Conservation (phyloP, 1,284 basidiomycete genomes). For the Erythrobasidium hasegawianum region DNA sequence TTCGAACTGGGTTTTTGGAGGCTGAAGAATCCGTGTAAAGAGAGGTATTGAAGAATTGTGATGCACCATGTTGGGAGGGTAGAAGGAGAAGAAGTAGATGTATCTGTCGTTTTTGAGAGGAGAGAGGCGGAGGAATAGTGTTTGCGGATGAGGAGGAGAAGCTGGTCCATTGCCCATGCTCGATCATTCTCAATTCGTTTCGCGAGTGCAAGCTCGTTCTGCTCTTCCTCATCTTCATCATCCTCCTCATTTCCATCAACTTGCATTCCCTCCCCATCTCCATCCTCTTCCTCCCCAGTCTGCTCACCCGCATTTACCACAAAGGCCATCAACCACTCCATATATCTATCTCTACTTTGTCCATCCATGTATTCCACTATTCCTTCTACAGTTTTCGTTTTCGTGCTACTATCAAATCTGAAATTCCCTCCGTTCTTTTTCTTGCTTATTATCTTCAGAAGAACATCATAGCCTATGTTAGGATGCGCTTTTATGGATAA, state of each 20-base stretch:
- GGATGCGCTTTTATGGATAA: slow-evolving; percentile 71
- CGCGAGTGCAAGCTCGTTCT: slow-evolving; percentile 45
- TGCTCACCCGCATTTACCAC: slow-evolving; percentile 46
- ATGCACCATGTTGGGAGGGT: slow-evolving; percentile 54
- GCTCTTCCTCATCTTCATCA: slow-evolving; percentile 55
- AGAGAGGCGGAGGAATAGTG: slow-evolving; percentile 53
- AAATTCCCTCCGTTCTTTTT: slow-evolving; percentile 59
- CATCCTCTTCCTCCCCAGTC: not conserved
- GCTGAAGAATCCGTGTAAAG: slow-evolving; percentile 74
- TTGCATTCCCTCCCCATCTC: not conserved
- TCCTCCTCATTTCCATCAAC: slow-evolving; percentile 45
- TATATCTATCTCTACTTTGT: slow-evolving; percentile 72
- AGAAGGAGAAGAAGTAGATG: not conserved
- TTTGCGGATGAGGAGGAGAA: slow-evolving; percentile 73
- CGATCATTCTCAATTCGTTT: slow-evolving; percentile 51
- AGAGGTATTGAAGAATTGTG: slow-evolving; percentile 74
- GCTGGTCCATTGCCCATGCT: slow-evolving; percentile 82
- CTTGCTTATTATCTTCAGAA: slow-evolving; percentile 50
- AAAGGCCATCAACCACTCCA: slow-evolving; percentile 65
- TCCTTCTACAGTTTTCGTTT: slow-evolving; percentile 86
- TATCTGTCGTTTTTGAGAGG: not conserved
- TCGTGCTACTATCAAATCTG: slow-evolving; percentile 87
- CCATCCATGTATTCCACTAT: slow-evolving; percentile 72
- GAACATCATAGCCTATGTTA: slow-evolving; percentile 74
- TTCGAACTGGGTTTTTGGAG: slow-evolving; percentile 69